Base-by-base conservation (phyloP, 345 rosid species). In the Sonneratia alba region DNA sequence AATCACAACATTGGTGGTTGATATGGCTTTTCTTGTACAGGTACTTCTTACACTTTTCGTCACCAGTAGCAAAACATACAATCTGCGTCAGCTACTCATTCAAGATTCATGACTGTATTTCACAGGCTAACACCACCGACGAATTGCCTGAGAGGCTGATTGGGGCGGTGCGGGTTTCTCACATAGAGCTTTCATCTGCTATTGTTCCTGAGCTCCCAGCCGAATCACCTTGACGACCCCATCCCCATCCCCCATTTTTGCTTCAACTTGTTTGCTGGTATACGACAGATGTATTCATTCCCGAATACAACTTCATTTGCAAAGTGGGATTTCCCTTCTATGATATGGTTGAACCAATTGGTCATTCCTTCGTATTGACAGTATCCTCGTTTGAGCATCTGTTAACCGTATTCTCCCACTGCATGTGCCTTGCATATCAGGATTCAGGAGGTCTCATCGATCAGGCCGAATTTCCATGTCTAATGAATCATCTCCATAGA, bases 11-110 rank as follows among this genome's bases (percentile, higher is more conserved):
- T 81, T 96, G 84, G 98, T 96, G 67, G 96, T 96, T 63, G 99
- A 96, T 75, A 96, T 92, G 99, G 98, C 99, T 78, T 92, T 96
- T 76, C 98, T 96, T 82, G 97, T 96, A 82, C 99, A 95, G 97
- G 89, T 84, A 76, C 15, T 38, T 45, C 15, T 68, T 45, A 11
- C 19, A 14, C 14, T 45, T 24, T 13, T 49, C 56, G 12, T 10
- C 56, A 12, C 21, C 70, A 48, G 10, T 45, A n/a, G 40, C 36
- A 6, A 6, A n/a, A 14, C 32, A 43, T 38, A 48, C 18, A 14
- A 11, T 16, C 6, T 21, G 11, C 61, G 3, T 42, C 43, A 34
- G 36, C 51, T 57, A 3, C 45, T 48, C 51, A 64, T 27, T 63
- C 64, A 40, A 34, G 37, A 45, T 12, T 40, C 24, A 36, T n/a